phyloP scores from a whole-genome alignment of 768 basidiomycete genomes.

The Russula ochroleuca region DNA sequence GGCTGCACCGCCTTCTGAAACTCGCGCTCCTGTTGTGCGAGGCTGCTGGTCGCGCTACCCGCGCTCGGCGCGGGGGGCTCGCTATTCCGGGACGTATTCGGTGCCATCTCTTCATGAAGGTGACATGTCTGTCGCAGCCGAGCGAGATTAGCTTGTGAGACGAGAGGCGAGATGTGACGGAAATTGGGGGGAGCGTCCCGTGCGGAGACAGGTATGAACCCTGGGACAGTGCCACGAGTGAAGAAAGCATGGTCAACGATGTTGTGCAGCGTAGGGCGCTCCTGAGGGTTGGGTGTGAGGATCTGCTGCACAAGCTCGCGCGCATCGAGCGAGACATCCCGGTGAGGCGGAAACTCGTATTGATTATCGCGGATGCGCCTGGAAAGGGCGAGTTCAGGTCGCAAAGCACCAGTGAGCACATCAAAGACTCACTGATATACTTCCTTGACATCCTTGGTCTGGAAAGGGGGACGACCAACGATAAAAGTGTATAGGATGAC shows the following conservation, averaged over 20 bases:
- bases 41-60: conserved; percentile 53
- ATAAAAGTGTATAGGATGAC: conserved; percentile 95
- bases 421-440: conserved; percentile 76
- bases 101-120: conserved; percentile 58
- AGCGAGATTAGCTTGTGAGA: conserved; percentile 65
- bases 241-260: conserved; percentile 87
- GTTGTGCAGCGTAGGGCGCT: conserved; percentile 78
- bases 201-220: conserved; percentile 75
- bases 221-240: conserved; percentile 71
- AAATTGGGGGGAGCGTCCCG: conserved; percentile 76
- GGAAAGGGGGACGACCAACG: conserved; percentile 95
- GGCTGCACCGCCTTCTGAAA: conserved; percentile 96
- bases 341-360: conserved; percentile 85
- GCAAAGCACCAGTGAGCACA: neutral
- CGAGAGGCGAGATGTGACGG: conserved; percentile 53
- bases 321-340: conserved; percentile 63
- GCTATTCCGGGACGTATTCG: conserved; percentile 31
- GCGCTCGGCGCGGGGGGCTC: conserved; percentile 19
- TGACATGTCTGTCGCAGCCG: conserved; percentile 58
- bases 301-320: conserved; percentile 78
- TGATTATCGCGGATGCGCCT: conserved; percentile 92
- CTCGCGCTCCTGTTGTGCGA: conserved; percentile 88
- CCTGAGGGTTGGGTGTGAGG: conserved; percentile 76
- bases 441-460: conserved; percentile 95
- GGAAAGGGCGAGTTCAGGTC: conserved; percentile 12